These are phyloP conservation scores for Odonthalia washingtoniensis DNA, from an alignment of 31 red algal species.

Conservation along the genomic window DNA sequence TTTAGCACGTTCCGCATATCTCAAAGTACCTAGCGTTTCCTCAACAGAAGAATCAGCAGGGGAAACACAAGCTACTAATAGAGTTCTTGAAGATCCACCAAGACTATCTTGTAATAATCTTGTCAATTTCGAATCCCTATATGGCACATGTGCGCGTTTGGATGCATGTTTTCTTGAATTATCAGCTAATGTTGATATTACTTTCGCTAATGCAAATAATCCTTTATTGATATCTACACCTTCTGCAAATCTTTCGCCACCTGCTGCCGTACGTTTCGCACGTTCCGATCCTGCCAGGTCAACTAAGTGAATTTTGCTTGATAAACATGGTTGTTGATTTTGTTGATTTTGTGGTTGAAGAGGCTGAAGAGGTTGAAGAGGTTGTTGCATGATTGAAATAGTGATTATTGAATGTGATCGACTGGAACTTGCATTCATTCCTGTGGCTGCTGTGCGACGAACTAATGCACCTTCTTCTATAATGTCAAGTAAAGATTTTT, in stretches of 20 bases:
- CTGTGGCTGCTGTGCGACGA: conserved; percentile 88
- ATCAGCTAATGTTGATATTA: conserved; percentile 88
- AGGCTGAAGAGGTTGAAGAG: conserved; percentile 20
- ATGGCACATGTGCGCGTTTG: conserved; percentile 52
- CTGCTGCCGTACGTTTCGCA: conserved; percentile 78
- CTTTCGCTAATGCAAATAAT: conserved; percentile 85
- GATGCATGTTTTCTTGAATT: neutral
- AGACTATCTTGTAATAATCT: conserved; percentile 92
- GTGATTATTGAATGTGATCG: conserved; percentile 90
- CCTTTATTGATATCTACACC: conserved; percentile 93
- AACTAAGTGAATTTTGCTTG: conserved; percentile 88
- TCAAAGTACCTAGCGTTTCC: conserved; percentile 87
- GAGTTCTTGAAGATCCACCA: conserved; percentile 82
- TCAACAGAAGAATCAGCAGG: conserved; percentile 76
- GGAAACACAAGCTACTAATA: conserved; percentile 87
- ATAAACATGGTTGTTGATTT: conserved; percentile 43
- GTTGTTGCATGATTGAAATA: conserved; percentile 53
- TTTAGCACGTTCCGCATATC: conserved; percentile 83
- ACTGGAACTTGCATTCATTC: conserved; percentile 82
- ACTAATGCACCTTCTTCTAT: conserved; percentile 61
- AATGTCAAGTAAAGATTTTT: conserved; percentile 53
- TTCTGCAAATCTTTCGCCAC: conserved; percentile 70
- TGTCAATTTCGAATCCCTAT: no score
- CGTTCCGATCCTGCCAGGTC: conserved; percentile 97
- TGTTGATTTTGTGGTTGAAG: neutral